Evolutionary conservation across 2,329 filamentous ascomycete genomes (phyloP), one percentile per base, ranked within the genome.

Genomic region (Cladorrhinum sp.): DNA sequence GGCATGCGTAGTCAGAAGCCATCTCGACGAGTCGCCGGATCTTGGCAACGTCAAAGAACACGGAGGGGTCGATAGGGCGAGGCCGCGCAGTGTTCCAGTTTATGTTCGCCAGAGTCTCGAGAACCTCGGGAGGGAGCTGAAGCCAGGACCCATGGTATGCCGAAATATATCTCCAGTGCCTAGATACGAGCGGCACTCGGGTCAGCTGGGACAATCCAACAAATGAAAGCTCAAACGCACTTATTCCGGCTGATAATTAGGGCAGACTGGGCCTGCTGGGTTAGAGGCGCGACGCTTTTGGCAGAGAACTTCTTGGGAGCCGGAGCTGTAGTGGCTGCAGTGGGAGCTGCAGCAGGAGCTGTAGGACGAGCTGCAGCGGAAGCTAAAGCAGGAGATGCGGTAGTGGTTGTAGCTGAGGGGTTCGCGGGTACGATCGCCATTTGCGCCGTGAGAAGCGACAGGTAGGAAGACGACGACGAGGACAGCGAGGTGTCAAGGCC

Each of bases 111-210:
- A 95, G 83, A 54, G 84, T 86, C 73, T 93, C 88, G 74, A 96
- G 86, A 59, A 92, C 84, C 74, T 93, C 90, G 64, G 86, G 83
- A 20, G 90, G 89, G 59, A 93, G 79, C 73, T 92, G 88, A 13
- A 93, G 83, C 91, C 91, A 95, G 66, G 90, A 87, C 23, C 91
- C 91, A 71, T 93, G 88, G 70, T 91, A 95, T 25, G 87, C 89
- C 22, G 90, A 92, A 61, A 95, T 92, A 73, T 92, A 91, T 65
- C 87, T 84, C 91, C 90, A 93, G 76, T 93, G 90, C 73, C 91
- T 93, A 51, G 23, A 36, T 8, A 22, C 16, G n/a, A 18, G 13
- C 25, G 22, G 24, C 45, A 23, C 36, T 52, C 22, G 12, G 2
- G 8, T 18, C 9, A 20, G 61, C 55, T 36, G 53, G 55, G 24